Evolutionary conservation across 2,329 filamentous ascomycete species (phyloP), one percentile per base, ranked within the genome.

Genomic region (Eurotiales sp.): DNA sequence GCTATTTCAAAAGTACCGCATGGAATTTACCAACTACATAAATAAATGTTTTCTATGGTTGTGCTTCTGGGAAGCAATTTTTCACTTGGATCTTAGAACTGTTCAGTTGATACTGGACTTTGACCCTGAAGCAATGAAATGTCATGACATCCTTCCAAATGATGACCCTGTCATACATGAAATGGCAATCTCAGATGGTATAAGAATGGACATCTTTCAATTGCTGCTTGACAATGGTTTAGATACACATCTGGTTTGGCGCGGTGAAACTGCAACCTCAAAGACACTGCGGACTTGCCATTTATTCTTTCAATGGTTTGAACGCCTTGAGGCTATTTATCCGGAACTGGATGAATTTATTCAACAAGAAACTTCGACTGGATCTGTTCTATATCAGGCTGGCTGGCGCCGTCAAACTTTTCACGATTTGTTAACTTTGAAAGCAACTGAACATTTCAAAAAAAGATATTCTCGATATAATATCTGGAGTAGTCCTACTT

Each of bases 31-130:
- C 11, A 19, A 25, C 25, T 11, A 4, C 25, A 19, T 21, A 19
- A 19, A 50, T 32, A 12, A 19, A 3, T 7, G 11, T 8, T 32
- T 39, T 8, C 42, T 50, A 27, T 10, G n/a, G 2, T 8, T 19
- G 23, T 36, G 43, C 43, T 17, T 46, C 5, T 14, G n/a, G n/a
- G n/a, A n/a, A n/a, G n/a, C n/a, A n/a, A 1, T 25, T 32, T 19
- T 30, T 29, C 43, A 14, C 3, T 46, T 15, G 3, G 11, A 49
- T 45, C 19, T n/a, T 3, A 14, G 44, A 21, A 50, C 19, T 11
- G 7, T 39, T 39, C 30, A 17, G 14, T 21, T 50, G n/a, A 25
- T 50, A 29, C 36, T 50, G 11, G 40, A 50, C 22, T 17, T 50
- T 15, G 30, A 50, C 17, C 30, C 30, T 3, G 22, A 34, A 17